Evolutionary conservation across 345 rosid genomes (phyloP).

Genomic region (Dimocarpus longan): DNA sequence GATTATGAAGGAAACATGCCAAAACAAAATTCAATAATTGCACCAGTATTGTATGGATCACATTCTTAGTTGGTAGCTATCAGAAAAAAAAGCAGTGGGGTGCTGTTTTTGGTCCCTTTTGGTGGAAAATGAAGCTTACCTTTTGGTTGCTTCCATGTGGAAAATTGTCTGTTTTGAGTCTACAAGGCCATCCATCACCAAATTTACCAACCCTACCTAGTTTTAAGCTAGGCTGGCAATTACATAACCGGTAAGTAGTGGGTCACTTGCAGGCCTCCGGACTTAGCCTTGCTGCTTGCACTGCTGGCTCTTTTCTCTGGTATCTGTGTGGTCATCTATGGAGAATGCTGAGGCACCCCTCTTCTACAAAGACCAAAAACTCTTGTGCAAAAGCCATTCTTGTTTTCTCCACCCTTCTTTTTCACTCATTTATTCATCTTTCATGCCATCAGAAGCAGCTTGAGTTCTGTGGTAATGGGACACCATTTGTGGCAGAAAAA

Average conservation of each 20-base stretch:
- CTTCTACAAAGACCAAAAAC: conserved; percentile 28
- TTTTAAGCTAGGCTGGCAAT: conserved; percentile 38
- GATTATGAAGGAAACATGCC: conserved; percentile 24
- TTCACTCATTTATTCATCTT: neutral
- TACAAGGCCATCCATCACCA: conserved; percentile 22
- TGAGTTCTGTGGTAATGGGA: neutral
- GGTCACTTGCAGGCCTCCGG: conserved; percentile 26
- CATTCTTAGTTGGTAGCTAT: conserved; percentile 37
- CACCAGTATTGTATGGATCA: conserved; percentile 36
- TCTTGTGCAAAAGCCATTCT: neutral
- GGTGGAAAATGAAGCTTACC: conserved; percentile 37
- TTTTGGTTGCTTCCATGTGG: conserved; percentile 38
- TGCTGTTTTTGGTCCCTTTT: conserved; percentile 21
- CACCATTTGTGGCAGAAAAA: neutral
- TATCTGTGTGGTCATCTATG: conserved; percentile 12
- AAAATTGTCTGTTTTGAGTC: conserved; percentile 30
- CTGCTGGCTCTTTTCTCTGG: neutral
- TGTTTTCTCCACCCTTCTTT: neutral
- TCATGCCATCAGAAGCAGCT: conserved; percentile 4
- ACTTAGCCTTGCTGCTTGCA: neutral
- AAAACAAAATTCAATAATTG: conserved; percentile 42
- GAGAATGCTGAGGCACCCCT: conserved; percentile 25
- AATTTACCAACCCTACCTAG: conserved; percentile 35
- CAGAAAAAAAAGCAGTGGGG: conserved; percentile 23
- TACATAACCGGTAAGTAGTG: conserved; percentile 19